Base-by-base conservation (phyloP, 257 asterid genomes). In the Scutellaria minor region DNA sequence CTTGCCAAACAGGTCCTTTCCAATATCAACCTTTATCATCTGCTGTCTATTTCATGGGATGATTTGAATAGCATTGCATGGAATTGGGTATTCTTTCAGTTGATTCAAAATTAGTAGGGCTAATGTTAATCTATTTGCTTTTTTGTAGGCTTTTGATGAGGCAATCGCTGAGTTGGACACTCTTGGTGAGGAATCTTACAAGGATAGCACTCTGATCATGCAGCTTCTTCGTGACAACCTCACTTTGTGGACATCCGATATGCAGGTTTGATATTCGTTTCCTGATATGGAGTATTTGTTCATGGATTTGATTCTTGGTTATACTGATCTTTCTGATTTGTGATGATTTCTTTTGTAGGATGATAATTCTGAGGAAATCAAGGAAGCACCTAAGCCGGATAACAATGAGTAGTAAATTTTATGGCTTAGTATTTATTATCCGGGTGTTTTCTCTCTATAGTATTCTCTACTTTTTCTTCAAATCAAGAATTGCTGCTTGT, bases 211-310 rank as follows among this genome's bases (percentile, higher is more conserved):
- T 81, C 76, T 92, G 74, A 92, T 92, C 72, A 92, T 92, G 98
- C 98, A 92, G 83, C 98, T 92, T 77, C 91, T 92, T 64, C 96
- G 98, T 11, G 98, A 92, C 77, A 92, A 92, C 85, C 92, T 92
- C 66, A 92, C 96, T 55, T 67, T 92, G 82, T 92, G 98, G 98
- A 92, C 96, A 48, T 90, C 98, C 42, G 98, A 92, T 71, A 88
- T 89, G 95, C 96, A 87, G 96, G 97, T 86, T 73, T 14, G 66
- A 44, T 20, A 7, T 39, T 39, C 44, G 47, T 35, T 48, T 53
- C 45, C 12, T 12, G 3, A 46, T 3, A 8, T 24, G 3, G 27
- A n/a, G 0, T 13, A 15, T 7, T 42, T 15, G 11, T 47, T 46
- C 41, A 6, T 6, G 22, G 47, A 9, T 46, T n/a, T 27, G 39